phyloP scores from a whole-genome alignment of 2,329 filamentous ascomycete genomes.

The Pezicula carpinea region DNA sequence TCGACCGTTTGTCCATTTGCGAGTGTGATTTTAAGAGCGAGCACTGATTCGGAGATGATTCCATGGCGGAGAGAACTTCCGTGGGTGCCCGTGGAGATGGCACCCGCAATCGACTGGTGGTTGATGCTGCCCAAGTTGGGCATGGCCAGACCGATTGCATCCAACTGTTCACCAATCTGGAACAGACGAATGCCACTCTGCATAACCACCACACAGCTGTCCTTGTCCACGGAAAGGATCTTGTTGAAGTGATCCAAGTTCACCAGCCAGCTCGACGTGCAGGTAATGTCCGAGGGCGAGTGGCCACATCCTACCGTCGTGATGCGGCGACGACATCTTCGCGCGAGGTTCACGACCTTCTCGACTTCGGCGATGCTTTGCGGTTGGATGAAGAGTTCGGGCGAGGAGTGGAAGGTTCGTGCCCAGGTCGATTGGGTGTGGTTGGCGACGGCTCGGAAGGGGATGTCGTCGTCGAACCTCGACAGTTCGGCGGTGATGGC shows the following conservation, averaged over 20 bases:
- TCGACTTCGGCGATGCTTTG: slow-evolving; percentile 75
- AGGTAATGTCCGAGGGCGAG: slow-evolving; percentile 87
- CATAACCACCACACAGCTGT: slow-evolving; percentile 65
- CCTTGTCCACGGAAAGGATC: slow-evolving; percentile 64
- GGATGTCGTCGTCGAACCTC: slow-evolving; percentile 55
- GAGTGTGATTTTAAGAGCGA: slow-evolving; percentile 73
- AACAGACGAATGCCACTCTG: slow-evolving; percentile 85
- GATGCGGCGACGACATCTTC: slow-evolving; percentile 73
- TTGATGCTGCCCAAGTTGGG: slow-evolving; percentile 94
- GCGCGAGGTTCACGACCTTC: slow-evolving; percentile 76
- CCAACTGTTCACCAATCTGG: slow-evolving; percentile 68
- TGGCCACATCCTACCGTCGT: slow-evolving; percentile 88
- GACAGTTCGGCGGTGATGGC: slow-evolving; percentile 49
- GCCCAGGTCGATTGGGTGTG: slow-evolving; percentile 93
- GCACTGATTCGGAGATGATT: slow-evolving; percentile 73
- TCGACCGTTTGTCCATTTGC: slow-evolving; percentile 69
- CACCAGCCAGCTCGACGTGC: slow-evolving; percentile 89
- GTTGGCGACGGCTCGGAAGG: slow-evolving; percentile 69
- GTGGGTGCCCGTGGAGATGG: slow-evolving; percentile 89
- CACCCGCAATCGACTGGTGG: slow-evolving; percentile 86
- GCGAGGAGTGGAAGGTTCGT: slow-evolving; percentile 80
- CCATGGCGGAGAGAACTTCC: slow-evolving; percentile 83
- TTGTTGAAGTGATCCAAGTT: slow-evolving; percentile 82
- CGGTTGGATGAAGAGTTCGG: slow-evolving; percentile 88
- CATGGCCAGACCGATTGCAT: slow-evolving; percentile 74